phyloP scores from a whole-genome alignment of 306 rosid species.

The Citrullus amarus region DNA sequence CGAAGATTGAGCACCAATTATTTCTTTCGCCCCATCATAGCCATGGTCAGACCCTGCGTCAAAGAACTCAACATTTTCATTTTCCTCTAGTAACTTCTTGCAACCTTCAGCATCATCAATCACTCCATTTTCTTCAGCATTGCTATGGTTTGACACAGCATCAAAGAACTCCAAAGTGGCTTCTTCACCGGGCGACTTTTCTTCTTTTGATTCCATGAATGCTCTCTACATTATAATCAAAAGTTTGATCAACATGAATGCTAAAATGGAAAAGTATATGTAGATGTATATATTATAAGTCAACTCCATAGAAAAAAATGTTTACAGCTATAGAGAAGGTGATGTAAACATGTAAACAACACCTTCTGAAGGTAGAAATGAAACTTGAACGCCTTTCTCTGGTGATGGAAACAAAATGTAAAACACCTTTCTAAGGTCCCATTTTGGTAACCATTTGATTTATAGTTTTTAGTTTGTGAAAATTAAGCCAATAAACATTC shows the following conservation, averaged over 20 bases:
- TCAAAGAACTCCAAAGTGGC: not conserved
- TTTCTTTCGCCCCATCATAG: not conserved
- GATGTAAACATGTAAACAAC: not conserved
- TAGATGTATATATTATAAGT: not conserved
- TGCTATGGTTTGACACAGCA: not conserved
- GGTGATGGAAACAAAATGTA: not conserved
- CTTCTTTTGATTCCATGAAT: not conserved
- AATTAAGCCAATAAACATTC: too few species aligned
- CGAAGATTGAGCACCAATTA: not conserved
- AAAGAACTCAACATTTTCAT: not conserved
- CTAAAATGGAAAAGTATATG: not conserved
- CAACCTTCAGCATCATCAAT: not conserved
- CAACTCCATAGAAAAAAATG: not conserved
- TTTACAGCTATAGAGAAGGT: not conserved
- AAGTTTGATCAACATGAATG: not conserved
- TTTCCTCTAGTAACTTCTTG: constrained; percentile 3
- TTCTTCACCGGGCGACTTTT: not conserved
- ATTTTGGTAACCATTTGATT: too few species aligned
- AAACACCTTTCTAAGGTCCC: not conserved
- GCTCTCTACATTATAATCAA: not conserved
- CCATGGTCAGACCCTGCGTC: not conserved
- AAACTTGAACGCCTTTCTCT: not conserved
- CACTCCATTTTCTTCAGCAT: not conserved
- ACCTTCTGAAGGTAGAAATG: not conserved
- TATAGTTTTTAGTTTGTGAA: too few species aligned